Evolutionary conservation across 2,329 filamentous ascomycete genomes (phyloP), one percentile per base, ranked within the genome.

Genomic region (Colletotrichum siamense): DNA sequence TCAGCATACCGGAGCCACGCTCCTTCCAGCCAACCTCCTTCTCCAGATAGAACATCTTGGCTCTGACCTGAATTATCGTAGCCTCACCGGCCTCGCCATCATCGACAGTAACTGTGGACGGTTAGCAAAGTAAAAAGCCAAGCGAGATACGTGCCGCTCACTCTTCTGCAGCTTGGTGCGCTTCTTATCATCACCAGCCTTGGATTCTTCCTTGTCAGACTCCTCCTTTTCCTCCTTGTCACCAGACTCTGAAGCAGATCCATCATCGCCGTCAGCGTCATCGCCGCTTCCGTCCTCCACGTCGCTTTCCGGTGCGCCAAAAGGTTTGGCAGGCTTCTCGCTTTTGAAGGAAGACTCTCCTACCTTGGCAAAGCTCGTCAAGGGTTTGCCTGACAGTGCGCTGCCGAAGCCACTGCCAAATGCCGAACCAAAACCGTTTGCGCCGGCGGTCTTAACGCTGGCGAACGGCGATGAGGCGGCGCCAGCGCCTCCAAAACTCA

Each of bases 1-100:
- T 97, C 79, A 98, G 89, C 80, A 94, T 94, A 61, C 96, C 96
- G 6, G 93, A 90, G 15, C 96, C 96, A 69, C 96, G 93, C 86
- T 99, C 96, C 84, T 96, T 96, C 96, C 96, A 99, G 63, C 92
- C 93, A 71, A 91, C 90, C 44, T 89, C 88, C 78, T 92, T 92
- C 78, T 94, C 92, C 80, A 97, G 94, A 74, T 94, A 91, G 86
- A 95, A 99, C 75, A 99, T 91, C 84, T 98, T 98, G 24, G 95
- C 94, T 78, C 96, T 93, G 75, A 94, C 92, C 61, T 92, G 91
- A 82, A 96, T 91, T 65, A 95, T 86, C 3, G 94, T 96, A 24
- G 89, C 89, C 83, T 99, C 96, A 65, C 92, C 92, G 81, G 96
- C 93, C 85, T 99, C 96, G 72, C 96, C 96, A 68, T 97, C 96